A percentile compares a stretch with the other conserved stretches of the same genome.
Evolutionary conservation across 345 rosid genomes (phyloP).

Genomic region (Cardamine chenopodiifolia): DNA sequence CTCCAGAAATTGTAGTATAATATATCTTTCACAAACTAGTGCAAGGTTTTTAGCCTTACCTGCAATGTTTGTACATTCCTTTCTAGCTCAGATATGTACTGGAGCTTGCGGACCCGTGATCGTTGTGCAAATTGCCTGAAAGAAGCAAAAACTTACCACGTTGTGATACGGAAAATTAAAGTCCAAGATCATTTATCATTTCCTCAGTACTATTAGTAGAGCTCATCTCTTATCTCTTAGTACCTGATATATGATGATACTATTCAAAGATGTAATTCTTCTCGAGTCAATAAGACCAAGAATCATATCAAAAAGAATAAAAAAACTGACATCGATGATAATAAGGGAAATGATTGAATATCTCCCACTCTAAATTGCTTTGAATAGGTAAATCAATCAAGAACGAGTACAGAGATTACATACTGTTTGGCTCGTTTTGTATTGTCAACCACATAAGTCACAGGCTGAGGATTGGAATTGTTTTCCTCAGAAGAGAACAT

Average conservation of each 20-base stretch:
- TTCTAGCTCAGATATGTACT: conserved; percentile 98
- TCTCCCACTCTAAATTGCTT: not conserved
- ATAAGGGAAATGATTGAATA: not conserved
- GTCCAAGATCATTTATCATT: not conserved
- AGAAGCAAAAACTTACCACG: conserved; percentile 24
- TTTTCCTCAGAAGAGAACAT: conserved; percentile 60
- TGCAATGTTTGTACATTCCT: conserved; percentile 95
- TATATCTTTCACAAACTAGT: conserved; percentile 17
- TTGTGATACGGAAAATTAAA: conserved; percentile 19
- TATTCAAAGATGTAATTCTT: not conserved
- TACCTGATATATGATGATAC: not conserved
- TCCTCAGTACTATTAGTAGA: not conserved
- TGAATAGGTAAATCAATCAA: conserved; percentile 5
- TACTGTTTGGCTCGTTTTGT: conserved; percentile 92
- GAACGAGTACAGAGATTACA: conserved; percentile 42
- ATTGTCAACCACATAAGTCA: conserved; percentile 59
- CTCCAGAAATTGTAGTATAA: not conserved
- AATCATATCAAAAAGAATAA: not conserved
- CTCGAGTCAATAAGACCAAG: conserved; percentile 3
- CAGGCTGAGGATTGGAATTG: conserved; percentile 48
- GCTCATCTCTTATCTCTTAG: conserved; percentile 1
- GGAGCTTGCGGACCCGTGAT: conserved; percentile 96
- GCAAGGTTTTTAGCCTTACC: conserved; percentile 46
- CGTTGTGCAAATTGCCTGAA: conserved; percentile 99
- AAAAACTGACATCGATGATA: not conserved